phyloP scores from a whole-genome alignment of 1,139 yeast species.

The Kurtzmaniella quercitrusa region DNA sequence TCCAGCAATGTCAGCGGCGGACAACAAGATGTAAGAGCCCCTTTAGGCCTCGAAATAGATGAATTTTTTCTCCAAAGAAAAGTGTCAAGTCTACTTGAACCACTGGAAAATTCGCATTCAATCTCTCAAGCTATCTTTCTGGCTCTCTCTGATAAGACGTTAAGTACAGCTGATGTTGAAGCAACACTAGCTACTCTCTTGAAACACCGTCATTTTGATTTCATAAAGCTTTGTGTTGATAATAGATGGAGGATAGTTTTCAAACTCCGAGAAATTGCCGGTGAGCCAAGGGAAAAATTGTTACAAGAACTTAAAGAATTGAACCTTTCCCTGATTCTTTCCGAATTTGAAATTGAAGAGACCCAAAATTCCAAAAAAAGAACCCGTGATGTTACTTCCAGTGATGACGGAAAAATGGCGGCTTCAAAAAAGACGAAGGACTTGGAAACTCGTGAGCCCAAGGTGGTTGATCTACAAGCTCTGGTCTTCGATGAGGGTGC shows the following conservation, averaged over 20 bases:
- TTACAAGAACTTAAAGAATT: slow-evolving; percentile 18
- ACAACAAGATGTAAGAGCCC: too few species aligned
- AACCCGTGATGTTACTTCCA: slow-evolving; percentile 10
- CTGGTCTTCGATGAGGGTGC: slow-evolving; percentile 70
- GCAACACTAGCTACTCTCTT: slow-evolving; percentile 47
- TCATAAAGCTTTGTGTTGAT: slow-evolving; percentile 45
- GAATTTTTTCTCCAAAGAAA: slow-evolving; percentile 21
- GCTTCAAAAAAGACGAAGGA: slow-evolving; percentile 4
- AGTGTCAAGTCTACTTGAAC: slow-evolving; percentile 10
- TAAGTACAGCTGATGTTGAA: slow-evolving; percentile 44
- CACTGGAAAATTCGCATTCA: slow-evolving; percentile 13
- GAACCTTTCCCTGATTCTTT: slow-evolving; percentile 19
- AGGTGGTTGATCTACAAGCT: slow-evolving; percentile 58
- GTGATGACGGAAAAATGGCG: slow-evolving; percentile 8
- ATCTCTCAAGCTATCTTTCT: slow-evolving; percentile 12
- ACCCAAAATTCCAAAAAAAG: slow-evolving; percentile 5
- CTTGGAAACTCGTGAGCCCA: slow-evolving; percentile 35
- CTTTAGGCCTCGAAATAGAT: slow-evolving; percentile 19
- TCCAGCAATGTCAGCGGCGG: background rate
- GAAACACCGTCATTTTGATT: slow-evolving; percentile 45
- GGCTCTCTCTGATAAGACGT: slow-evolving; percentile 5
- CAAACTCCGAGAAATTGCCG: slow-evolving; percentile 43
- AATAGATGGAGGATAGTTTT: slow-evolving; percentile 55
- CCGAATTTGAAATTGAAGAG: slow-evolving; percentile 29
- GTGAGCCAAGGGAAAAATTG: slow-evolving; percentile 25